Evolutionary conservation across 257 asterid species (phyloP).

Genomic region (Solanum habrochaites): DNA sequence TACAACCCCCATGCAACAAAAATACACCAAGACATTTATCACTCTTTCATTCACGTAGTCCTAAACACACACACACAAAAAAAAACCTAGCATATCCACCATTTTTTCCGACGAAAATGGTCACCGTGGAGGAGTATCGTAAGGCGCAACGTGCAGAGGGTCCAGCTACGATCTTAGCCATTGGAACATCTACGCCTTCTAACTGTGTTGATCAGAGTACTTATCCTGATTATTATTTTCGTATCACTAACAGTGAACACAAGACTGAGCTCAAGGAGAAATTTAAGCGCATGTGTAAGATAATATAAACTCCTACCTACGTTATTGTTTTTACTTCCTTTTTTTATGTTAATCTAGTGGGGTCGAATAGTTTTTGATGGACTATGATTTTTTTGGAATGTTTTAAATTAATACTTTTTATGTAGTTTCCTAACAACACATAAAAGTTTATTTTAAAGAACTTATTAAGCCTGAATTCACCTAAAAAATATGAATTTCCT

Average conservation of each 20-base stretch:
- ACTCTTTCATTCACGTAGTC: not conserved
- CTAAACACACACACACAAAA: not conserved
- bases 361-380: not conserved
- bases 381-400: not conserved
- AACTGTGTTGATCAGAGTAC: conserved; percentile 62
- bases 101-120: conserved; percentile 21
- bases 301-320: not conserved
- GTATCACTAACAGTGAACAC: conserved; percentile 65
- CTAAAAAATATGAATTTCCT: not conserved
- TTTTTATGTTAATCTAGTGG: not conserved
- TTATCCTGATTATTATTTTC: conserved; percentile 59
- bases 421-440: not conserved
- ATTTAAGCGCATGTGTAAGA: conserved; percentile 69
- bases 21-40: not conserved
- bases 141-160: conserved; percentile 67
- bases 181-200: conserved; percentile 58
- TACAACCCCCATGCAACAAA: not conserved
- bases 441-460: not conserved
- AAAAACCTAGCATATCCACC: not conserved
- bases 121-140: conserved; percentile 52
- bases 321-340: not conserved
- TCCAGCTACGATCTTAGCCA: conserved; percentile 66
- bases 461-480: not conserved
- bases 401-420: no score
- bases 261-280: conserved; percentile 49